Base-by-base conservation (phyloP, 2,329 filamentous ascomycete species). In the Tolypocladium album region DNA sequence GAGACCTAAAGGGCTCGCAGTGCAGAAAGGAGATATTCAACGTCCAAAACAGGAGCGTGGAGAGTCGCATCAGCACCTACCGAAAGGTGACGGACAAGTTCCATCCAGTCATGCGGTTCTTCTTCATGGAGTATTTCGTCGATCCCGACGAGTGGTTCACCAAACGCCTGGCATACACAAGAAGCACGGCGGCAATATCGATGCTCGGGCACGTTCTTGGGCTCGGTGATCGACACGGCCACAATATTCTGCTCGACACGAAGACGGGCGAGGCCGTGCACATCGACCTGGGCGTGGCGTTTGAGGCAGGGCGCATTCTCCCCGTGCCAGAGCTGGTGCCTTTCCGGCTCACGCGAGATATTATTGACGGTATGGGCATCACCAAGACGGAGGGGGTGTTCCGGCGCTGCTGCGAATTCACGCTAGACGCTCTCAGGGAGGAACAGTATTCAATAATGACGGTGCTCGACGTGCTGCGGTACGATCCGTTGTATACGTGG, bases 401-500 rank as follows among this genome's bases (percentile, higher is more conserved):
- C 77, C 85, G 94, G 9, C 86, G 95, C n/a, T 97, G 93, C 75
- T 99, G 94, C 72, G 95, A 99, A 71, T 97, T 97, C 71, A 97
- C 92, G 0, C 84, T 99, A 39, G 92, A 97, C 63, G 92, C 95
- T 1, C 79, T 99, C 42, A 87, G 94, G n/a, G 89, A 96, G 67
- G 94, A 99, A 72, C 90, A 90, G 15, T 95, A 96, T 71, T 92
- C 89, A 53, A 99, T 99, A 76, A 97, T 97, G 92, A 97, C 94
- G 0, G 92, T 99, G 58, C 84, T 99, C 24, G 95, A 99, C 70
- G 95, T 99, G 27, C 78, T 99, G 61, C 88, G 95, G n/a, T 97
- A 97, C 74, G 94, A 99, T 79, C 95, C 94, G 1, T 77, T 99
- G 62, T 96, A 97, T 73, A 94, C 87, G 62, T 99, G 94, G 94